A percentile compares a stretch with the other conserved stretches of the same genome.
Conservation (phyloP, 495 filamentous ascomycete genomes). For the Stereocaulon alpinum region DNA sequence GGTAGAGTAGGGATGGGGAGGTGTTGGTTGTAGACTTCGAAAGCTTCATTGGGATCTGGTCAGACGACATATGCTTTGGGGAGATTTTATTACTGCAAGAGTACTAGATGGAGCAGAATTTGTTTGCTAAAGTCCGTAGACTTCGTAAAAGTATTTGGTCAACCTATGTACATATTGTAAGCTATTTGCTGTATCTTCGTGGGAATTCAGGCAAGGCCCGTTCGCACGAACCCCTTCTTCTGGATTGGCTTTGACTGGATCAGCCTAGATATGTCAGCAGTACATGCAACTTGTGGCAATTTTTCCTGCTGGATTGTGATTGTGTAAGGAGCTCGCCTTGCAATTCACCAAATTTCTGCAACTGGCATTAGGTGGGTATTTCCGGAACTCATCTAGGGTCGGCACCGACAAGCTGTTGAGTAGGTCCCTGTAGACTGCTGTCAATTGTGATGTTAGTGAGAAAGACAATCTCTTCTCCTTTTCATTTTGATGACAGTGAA, state of each 20-base stretch:
- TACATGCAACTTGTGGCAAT: conserved; percentile 1
- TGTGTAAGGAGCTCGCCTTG: background rate
- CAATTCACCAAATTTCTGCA: background rate
- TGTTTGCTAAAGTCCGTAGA: conserved; percentile 11
- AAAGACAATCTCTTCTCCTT: too few relatives aligned
- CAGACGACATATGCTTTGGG: too few relatives aligned
- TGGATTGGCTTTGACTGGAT: background rate
- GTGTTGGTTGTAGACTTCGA: background rate
- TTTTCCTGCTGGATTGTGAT: background rate
- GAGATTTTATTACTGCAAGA: too few relatives aligned
- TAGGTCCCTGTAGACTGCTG: too few relatives aligned
- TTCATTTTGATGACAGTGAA: too few relatives aligned
- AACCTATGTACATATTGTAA: conserved; percentile 16
- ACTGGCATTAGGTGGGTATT: background rate
- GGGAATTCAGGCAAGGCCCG: background rate
- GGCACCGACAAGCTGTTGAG: too few relatives aligned
- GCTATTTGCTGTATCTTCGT: conserved; percentile 8
- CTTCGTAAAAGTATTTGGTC: conserved; percentile 11
- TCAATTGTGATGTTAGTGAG: too few relatives aligned
- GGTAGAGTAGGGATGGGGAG: background rate
- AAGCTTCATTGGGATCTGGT: background rate
- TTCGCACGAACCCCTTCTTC: background rate
- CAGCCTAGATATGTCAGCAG: conserved; percentile 15
- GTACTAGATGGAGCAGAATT: too few relatives aligned
- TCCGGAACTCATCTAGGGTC: too few relatives aligned